Conservation (phyloP, 75 land plant genomes). For the Cupressus sempervirens region DNA sequence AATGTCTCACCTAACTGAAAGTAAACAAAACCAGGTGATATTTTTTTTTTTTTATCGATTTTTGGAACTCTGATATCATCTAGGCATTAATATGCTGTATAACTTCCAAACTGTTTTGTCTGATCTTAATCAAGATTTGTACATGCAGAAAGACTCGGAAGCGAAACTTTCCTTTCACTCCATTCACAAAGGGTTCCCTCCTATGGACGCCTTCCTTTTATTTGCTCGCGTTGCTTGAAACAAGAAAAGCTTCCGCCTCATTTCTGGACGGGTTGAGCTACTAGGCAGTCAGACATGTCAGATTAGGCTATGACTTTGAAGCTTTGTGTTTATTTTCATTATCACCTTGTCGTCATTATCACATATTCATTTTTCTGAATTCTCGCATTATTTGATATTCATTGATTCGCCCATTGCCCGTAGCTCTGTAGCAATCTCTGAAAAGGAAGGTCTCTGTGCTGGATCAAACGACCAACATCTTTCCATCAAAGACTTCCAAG, state of each 20-base stretch:
- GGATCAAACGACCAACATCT: conserved; percentile 83
- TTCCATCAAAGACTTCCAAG: conserved; percentile 85
- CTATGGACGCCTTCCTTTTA: background rate
- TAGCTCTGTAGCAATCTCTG: conserved; percentile 70
- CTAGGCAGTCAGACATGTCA: background rate
- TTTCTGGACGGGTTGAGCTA: background rate
- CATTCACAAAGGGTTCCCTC: background rate
- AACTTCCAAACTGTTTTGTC: background rate
- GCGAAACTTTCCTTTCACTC: background rate
- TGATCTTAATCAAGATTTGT: background rate
- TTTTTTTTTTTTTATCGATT: background rate
- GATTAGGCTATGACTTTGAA: background rate
- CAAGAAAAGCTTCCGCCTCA: background rate
- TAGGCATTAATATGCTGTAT: background rate
- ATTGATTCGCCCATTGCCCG: conserved; percentile 72
- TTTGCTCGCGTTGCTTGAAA: background rate
- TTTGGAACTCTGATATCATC: background rate
- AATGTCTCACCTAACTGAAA: background rate
- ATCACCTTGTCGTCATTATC: conserved; percentile 17
- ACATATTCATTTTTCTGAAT: conserved; percentile 45
- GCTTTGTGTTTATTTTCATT: background rate
- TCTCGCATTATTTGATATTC: conserved; percentile 40
- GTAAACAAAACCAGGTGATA: conserved; percentile 1
- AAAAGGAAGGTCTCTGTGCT: conserved; percentile 62
- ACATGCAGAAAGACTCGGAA: background rate